Percentiles rank a stretch among this genome's conserved stretches.
These are phyloP conservation scores for Vicia faba DNA, from an alignment of 306 rosid genomes.

Conservation along the genomic window DNA sequence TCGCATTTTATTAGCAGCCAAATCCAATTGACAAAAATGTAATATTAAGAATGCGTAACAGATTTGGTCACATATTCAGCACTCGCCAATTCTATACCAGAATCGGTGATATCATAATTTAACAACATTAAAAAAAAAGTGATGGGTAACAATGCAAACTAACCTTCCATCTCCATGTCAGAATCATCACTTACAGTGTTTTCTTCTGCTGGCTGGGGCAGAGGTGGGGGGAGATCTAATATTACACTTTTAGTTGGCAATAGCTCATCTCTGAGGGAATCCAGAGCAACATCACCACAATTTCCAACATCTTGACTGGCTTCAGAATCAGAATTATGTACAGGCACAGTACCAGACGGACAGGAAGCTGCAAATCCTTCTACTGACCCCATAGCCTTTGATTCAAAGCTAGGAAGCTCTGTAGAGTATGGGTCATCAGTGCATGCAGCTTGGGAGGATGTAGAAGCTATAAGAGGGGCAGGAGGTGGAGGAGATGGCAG, in stretches of 20 bases:
- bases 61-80: conserved; percentile 9
- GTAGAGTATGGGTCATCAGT: conserved; percentile 10
- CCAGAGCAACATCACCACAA: conserved; percentile 38
- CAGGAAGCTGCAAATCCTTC: conserved; percentile 37
- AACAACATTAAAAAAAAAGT: neutral
- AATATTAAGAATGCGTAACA: conserved; percentile 12
- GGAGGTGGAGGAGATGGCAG: conserved; percentile 53
- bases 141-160: conserved; percentile 35
- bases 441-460: conserved; percentile 28
- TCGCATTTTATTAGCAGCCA: conserved; percentile 16
- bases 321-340: conserved; percentile 31
- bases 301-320: conserved; percentile 41
- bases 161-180: conserved; percentile 99
- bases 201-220: conserved; percentile 53
- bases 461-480: conserved; percentile 36
- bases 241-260: conserved; percentile 26
- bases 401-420: conserved; percentile 29
- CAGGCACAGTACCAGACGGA: conserved; percentile 36
- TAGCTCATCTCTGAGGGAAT: conserved; percentile 34
- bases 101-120: conserved; percentile 3
- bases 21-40: neutral
- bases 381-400: conserved; percentile 34
- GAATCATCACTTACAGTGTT: conserved; percentile 58
- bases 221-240: conserved; percentile 49
- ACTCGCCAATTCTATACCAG: conserved; percentile 19